Base-by-base conservation (phyloP, 2,329 filamentous ascomycete genomes). In the Clarireedia sp. region DNA sequence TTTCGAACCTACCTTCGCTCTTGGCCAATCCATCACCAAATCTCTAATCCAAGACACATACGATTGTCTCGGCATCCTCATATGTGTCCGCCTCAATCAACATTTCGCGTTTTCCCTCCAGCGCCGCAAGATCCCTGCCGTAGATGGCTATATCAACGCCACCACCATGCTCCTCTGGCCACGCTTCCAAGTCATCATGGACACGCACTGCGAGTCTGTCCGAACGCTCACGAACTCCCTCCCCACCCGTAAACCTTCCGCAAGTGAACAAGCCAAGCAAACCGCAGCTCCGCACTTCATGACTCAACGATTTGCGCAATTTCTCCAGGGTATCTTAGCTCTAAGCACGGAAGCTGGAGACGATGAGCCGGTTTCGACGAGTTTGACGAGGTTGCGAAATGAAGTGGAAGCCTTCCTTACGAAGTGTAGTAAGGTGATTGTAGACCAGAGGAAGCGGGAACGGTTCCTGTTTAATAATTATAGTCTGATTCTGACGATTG, bases 151-250 rank as follows among this genome's bases (percentile, higher is more conserved):
- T 68, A 86, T 96, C 68, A 99, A 99, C 69, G 91, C 84, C 46
- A 95, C 90, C 5, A 91, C 87, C 67, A 99, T 99, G 90, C 81
- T 94, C 2, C 81, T 99, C 5, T 99, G 94, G 94, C 94, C 94
- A 7, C 86, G 92, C 24, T 88, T 99, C 65, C 95, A 99, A 71
- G 82, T 89, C 55, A 85, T 96, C 64, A 95, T 99, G 83, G 91
- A 96, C 68, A 80, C 86, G 54, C 94, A 99, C 69, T 90, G 88
- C 72, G 90, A 96, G 53, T 95, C 89, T 0, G 79, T 99, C 37
- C 87, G 86, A 51, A 79, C 67, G 68, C 77, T 77, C 66, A 85
- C 70, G 57, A 83, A 69, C 70, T 74, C 66, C 55, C 78, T 76
- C 67, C 76, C 68, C 8, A 73, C 70, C 33, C 72, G 66, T 72